Evolutionary conservation across 192 early-diverging fungal genomes (phyloP).

Genomic region (Podila epicladia): DNA sequence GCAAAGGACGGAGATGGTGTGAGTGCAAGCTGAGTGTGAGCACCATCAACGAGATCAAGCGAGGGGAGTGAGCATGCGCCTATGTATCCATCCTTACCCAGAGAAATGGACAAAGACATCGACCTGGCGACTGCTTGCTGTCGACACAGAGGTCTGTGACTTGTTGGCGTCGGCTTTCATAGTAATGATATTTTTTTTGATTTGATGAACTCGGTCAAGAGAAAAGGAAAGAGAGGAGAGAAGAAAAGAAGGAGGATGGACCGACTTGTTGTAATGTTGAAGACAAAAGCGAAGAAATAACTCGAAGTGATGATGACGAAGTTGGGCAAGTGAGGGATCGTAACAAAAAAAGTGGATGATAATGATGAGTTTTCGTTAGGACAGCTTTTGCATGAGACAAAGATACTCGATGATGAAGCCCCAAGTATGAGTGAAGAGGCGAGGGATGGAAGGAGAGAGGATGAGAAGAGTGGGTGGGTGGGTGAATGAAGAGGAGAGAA

Average conservation of each 20-base stretch:
- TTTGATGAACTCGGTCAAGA: not conserved
- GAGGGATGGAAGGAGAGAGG: not conserved
- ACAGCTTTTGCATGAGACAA: no score
- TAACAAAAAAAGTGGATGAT: not conserved
- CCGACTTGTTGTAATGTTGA: not conserved
- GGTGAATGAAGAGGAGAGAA: not conserved
- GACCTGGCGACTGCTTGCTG: constrained; percentile 34
- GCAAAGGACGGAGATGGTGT: not conserved
- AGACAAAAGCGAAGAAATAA: not conserved
- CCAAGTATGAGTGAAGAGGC: not conserved
- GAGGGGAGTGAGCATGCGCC: not conserved
- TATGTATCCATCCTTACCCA: constrained; percentile 9
- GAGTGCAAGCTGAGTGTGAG: no score
- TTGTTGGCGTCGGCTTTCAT: constrained; percentile 41
- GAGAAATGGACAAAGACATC: constrained; percentile 51
- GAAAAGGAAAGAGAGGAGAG: not conserved
- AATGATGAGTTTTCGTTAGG: no score
- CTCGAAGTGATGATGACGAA: not conserved
- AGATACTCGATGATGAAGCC: not conserved
- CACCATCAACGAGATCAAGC: not conserved
- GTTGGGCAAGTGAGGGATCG: not conserved
- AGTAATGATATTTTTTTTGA: not conserved
- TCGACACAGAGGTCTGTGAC: constrained; percentile 18
- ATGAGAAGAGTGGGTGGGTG: not conserved
- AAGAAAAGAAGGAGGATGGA: not conserved